Conservation (phyloP, 352 stramenopile species). For the Globisporangium mamillatum region DNA sequence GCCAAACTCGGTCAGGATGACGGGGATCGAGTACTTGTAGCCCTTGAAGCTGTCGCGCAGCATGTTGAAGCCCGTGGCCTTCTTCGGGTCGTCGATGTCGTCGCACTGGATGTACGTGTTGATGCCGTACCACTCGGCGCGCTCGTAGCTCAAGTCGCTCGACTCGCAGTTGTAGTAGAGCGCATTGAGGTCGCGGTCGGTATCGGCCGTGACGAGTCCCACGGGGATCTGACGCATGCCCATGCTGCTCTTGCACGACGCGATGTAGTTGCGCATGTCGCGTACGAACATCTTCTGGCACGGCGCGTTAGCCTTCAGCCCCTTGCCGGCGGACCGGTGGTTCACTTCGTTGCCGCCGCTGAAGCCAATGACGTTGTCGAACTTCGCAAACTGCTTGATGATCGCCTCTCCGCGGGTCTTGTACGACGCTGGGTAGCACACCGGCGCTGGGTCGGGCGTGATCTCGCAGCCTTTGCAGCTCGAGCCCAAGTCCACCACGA, state of each 20-base stretch:
- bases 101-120: slow-evolving; percentile 84
- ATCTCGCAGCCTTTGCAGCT: slow-evolving; percentile 69
- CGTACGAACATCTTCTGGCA: slow-evolving; percentile 89
- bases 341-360: slow-evolving; percentile 84
- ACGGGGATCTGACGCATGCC: slow-evolving; percentile 67
- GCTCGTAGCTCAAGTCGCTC: slow-evolving; percentile 61
- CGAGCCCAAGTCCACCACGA: slow-evolving; percentile 59
- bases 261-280: slow-evolving; percentile 81
- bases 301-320: slow-evolving; percentile 56
- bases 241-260: slow-evolving; percentile 31
- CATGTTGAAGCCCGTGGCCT: slow-evolving; percentile 55
- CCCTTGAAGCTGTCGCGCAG: slow-evolving; percentile 54
- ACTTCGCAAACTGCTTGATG: slow-evolving; percentile 79
- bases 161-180: slow-evolving; percentile 85
- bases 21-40: slow-evolving; percentile 59
- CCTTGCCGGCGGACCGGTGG: slow-evolving; percentile 45
- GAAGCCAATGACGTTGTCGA: slow-evolving; percentile 81
- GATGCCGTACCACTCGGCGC: slow-evolving; percentile 83
- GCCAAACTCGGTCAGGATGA: slow-evolving; percentile 63
- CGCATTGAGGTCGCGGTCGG: slow-evolving; percentile 53
- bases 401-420: slow-evolving; percentile 78
- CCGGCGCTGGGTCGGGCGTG: slow-evolving; percentile 41
- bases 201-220: slow-evolving; percentile 69
- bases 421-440: slow-evolving; percentile 62
- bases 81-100: slow-evolving; percentile 33